A percentile compares a stretch with the other conserved stretches of the same genome.
Evolutionary conservation across 371 early-diverging fungal species (phyloP).

Genomic region (Paraphysoderma sedebokerense): DNA sequence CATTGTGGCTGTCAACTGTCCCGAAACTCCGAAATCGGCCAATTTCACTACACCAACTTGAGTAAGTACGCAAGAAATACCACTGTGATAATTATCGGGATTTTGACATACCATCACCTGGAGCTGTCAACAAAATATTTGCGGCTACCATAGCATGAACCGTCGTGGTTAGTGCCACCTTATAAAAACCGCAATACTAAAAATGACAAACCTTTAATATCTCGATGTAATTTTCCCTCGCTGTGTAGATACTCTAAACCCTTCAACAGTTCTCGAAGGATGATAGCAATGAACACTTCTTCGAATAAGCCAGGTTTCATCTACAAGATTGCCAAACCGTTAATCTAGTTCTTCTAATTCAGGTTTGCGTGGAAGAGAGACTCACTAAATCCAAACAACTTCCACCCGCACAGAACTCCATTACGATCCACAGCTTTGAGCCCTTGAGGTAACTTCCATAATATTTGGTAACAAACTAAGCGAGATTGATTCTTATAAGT

Average conservation of each 20-base stretch:
- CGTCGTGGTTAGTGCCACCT: too few species aligned
- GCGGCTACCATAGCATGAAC: too few species aligned
- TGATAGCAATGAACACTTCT: constrained; percentile 82
- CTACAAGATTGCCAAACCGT: constrained; percentile 11
- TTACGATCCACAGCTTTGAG: constrained; percentile 79
- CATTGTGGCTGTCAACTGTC: constrained; percentile 83
- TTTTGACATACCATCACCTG: constrained; percentile 36
- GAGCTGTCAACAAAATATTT: constrained; percentile 58
- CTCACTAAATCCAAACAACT: constrained; percentile 75
- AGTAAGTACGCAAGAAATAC: too few species aligned
- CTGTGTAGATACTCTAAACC: constrained; percentile 90
- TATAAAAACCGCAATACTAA: not conserved
- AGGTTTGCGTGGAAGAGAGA: not conserved
- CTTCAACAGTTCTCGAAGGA: constrained; percentile 70
- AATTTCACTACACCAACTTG: too few species aligned
- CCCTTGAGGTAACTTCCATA: constrained; percentile 63
- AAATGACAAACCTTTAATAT: constrained; percentile 20
- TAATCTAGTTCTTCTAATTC: constrained; percentile 2
- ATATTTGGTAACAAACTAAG: constrained; percentile 17
- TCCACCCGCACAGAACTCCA: constrained; percentile 86
- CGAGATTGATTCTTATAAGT: too few species aligned
- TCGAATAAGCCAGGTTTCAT: constrained; percentile 65
- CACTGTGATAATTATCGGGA: too few species aligned
- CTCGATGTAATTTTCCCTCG: constrained; percentile 87
- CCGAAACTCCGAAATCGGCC: constrained; percentile 96